Percentiles rank a stretch among this genome's conserved stretches.
These are phyloP conservation scores for Kodamaea suecica DNA, from an alignment of 1,139 yeast genomes.

Conservation along the genomic window DNA sequence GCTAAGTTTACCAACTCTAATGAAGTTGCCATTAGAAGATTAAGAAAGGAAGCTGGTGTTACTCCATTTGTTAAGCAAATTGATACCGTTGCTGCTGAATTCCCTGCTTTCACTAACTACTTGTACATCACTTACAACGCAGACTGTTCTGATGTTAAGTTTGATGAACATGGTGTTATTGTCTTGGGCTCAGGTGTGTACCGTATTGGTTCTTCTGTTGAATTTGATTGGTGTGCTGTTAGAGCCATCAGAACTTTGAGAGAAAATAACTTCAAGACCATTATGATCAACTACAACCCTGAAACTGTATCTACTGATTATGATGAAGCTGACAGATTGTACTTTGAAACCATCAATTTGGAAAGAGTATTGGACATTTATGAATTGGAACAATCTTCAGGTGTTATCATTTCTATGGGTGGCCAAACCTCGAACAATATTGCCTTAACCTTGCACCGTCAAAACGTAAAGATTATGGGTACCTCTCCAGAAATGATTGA, in stretches of 20 bases:
- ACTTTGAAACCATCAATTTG: slow-evolving; percentile 91
- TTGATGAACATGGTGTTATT: slow-evolving; percentile 85
- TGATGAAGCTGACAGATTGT: slow-evolving; percentile 96
- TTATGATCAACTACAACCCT: slow-evolving; percentile 97
- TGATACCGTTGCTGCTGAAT: slow-evolving; percentile 98
- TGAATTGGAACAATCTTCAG: slow-evolving; percentile 85
- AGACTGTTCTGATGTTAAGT: slow-evolving; percentile 77
- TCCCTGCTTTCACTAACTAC: slow-evolving; percentile 96
- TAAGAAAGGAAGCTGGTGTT: slow-evolving; percentile 85
- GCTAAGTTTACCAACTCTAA: slow-evolving; percentile 87
- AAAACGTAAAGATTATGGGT: slow-evolving; percentile 92
- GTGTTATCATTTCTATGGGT: slow-evolving; percentile 97
- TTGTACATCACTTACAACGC: slow-evolving; percentile 95
- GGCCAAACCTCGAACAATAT: slow-evolving; percentile 98
- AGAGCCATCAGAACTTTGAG: slow-evolving; percentile 93
- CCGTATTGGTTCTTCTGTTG: slow-evolving; percentile 93
- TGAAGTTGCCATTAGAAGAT: slow-evolving; percentile 89
- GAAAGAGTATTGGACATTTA: slow-evolving; percentile 96
- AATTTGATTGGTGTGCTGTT: slow-evolving; percentile 96
- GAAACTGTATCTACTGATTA: slow-evolving; percentile 98
- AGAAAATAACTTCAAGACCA: slow-evolving; percentile 81
- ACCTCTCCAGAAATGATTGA: slow-evolving; percentile 98
- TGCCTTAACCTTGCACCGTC: slow-evolving; percentile 90
- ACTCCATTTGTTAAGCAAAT: slow-evolving; percentile 94
- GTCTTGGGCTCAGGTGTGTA: slow-evolving; percentile 93